phyloP scores from a whole-genome alignment of 441 rosid species.

The Corymbia calophylla region DNA sequence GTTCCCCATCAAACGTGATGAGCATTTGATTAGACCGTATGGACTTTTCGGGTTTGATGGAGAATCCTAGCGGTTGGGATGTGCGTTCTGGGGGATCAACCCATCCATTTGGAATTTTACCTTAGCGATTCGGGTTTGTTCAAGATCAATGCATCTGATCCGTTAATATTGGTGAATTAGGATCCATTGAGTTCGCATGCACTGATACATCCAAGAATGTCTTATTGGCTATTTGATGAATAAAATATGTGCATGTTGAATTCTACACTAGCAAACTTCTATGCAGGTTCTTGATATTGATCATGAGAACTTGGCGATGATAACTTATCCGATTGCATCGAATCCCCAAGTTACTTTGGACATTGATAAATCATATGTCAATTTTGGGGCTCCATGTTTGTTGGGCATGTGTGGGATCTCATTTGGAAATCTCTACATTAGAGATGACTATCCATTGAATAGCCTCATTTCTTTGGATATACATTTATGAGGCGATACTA shows the following conservation, averaged over 20 bases:
- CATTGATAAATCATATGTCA: no score
- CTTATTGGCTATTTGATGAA: accelerated
- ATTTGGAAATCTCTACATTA: background rate
- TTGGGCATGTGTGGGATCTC: background rate
- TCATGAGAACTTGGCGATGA: accelerated
- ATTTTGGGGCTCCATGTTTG: background rate
- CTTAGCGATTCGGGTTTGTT: accelerated
- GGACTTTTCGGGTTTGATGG: background rate
- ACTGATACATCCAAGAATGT: accelerated
- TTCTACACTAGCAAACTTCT: background rate
- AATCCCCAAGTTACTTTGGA: background rate
- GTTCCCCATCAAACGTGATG: background rate
- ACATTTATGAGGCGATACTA: background rate
- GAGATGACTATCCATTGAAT: background rate
- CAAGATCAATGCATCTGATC: accelerated
- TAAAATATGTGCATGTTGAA: background rate
- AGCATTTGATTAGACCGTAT: background rate
- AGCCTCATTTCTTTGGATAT: background rate
- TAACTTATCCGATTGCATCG: background rate
- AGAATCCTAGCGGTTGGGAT: background rate
- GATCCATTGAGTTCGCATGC: accelerated
- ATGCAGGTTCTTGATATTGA: background rate
- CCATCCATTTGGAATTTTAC: background rate
- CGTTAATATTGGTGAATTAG: background rate
- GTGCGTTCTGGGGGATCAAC: accelerated